These are phyloP conservation scores for Rosellinia necatrix DNA, from an alignment of 2,329 filamentous ascomycete species.

Conservation along the genomic window DNA sequence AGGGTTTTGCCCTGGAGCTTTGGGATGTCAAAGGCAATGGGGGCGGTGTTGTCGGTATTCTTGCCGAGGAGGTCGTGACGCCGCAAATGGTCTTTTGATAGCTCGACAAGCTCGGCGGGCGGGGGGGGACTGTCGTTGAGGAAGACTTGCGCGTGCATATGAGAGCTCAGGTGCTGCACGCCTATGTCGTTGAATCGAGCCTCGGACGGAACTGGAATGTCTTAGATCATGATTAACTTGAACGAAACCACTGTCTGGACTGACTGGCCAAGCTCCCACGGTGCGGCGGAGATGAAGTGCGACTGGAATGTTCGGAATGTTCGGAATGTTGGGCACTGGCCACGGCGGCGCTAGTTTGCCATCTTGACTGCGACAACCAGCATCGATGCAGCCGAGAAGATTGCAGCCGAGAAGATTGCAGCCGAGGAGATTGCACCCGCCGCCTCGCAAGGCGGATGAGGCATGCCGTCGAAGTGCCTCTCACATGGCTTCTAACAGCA, in stretches of 20 bases:
- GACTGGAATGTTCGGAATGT: no score
- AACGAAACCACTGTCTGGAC: conserved; percentile 29
- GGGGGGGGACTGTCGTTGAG: conserved; percentile 59
- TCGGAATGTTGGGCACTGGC: no score
- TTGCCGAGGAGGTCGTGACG: conserved; percentile 90
- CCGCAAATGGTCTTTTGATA: conserved; percentile 80
- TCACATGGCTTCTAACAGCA: conserved; percentile 45
- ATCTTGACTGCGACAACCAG: conserved; percentile 47
- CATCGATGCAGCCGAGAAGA: conserved; percentile 43
- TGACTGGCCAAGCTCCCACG: conserved; percentile 48
- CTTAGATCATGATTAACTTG: conserved; percentile 22
- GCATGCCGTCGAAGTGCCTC: conserved; percentile 49
- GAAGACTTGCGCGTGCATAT: conserved; percentile 86
- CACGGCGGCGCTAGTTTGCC: conserved; percentile 45
- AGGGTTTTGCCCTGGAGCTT: conserved; percentile 76
- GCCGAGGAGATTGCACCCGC: conserved; percentile 46
- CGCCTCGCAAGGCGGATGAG: conserved; percentile 58
- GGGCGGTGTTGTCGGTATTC: conserved; percentile 75
- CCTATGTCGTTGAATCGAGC: conserved; percentile 89
- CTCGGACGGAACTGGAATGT: conserved; percentile 51
- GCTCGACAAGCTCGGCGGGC: conserved; percentile 72
- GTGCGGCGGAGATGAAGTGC: conserved; percentile 21
- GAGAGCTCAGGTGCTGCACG: conserved; percentile 87
- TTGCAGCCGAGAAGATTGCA: conserved; percentile 42
- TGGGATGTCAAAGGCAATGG: conserved; percentile 87